phyloP scores from a whole-genome alignment of 371 early-diverging fungal genomes.

The Lichtheimia corymbifera region DNA sequence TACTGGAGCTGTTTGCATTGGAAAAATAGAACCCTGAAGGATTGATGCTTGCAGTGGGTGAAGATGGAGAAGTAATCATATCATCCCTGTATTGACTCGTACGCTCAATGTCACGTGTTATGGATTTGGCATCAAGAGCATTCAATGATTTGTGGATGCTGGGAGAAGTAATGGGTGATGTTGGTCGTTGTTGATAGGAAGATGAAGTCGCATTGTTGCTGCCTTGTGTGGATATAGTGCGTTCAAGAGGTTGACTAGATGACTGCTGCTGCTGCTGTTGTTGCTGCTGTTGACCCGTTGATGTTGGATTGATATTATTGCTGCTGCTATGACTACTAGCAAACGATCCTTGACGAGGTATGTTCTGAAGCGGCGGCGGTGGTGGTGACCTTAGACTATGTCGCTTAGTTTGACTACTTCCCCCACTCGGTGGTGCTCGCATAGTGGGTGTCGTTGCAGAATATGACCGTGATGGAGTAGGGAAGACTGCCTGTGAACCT shows the following conservation, averaged over 20 bases:
- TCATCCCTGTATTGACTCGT: conserved; percentile 35
- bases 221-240: conserved; percentile 8
- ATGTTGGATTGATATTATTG: conserved; percentile 14
- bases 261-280: too few relatives aligned
- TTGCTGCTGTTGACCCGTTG: conserved; percentile 25
- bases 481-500: background rate
- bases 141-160: conserved; percentile 55
- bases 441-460: conserved; percentile 35
- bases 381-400: conserved; percentile 31
- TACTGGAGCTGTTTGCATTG: background rate
- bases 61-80: conserved; percentile 31
- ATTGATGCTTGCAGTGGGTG: conserved; percentile 23
- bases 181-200: conserved; percentile 34
- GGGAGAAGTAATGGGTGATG: conserved; percentile 41
- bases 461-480: conserved; percentile 20
- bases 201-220: conserved; percentile 1
- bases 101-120: conserved; percentile 59
- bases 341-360: conserved; percentile 14
- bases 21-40: conserved; percentile 22
- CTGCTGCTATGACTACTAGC: conserved; percentile 1
- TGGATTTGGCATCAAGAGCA: conserved; percentile 65
- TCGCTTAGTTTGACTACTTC: conserved; percentile 38
- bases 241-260: conserved; percentile 1
- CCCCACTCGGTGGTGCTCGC: conserved; percentile 36
- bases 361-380: conserved; percentile 18